phyloP scores from a whole-genome alignment of 768 basidiomycete genomes.

The Tulasnella calospora region DNA sequence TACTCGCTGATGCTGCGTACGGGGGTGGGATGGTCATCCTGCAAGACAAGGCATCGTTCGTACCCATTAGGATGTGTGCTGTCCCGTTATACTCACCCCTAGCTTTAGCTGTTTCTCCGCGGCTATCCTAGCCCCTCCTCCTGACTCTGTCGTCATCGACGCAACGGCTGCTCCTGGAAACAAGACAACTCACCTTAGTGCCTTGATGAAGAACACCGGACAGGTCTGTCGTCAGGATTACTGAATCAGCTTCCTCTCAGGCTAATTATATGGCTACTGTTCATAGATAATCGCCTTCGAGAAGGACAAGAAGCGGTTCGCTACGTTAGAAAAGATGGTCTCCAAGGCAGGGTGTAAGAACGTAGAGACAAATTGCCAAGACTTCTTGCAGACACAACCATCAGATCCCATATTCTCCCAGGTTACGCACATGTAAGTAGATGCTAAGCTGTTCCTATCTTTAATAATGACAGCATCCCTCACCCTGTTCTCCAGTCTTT shows the following conservation, averaged over 20 bases:
- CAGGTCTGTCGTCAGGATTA: conserved; percentile 48
- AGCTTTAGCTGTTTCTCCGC: conserved; percentile 72
- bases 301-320: conserved; percentile 72
- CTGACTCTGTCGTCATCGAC: conserved; percentile 65
- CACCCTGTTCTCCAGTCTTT: conserved; percentile 49
- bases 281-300: conserved; percentile 76
- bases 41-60: conserved; percentile 86
- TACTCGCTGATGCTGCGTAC: conserved; percentile 71
- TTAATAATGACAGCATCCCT: background rate
- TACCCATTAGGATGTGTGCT: background rate
- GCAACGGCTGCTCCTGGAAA: conserved; percentile 97
- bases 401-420: conserved; percentile 52
- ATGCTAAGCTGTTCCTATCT: background rate
- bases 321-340: conserved; percentile 81
- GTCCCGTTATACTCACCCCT: background rate
- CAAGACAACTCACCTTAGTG: conserved; percentile 91
- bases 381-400: conserved; percentile 81
- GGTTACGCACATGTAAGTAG: conserved; percentile 81
- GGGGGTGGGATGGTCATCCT: conserved; percentile 77
- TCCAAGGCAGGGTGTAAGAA: conserved; percentile 79
- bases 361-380: conserved; percentile 64
- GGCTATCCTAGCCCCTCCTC: conserved; percentile 70
- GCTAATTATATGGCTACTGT: background rate
- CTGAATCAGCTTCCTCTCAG: background rate
- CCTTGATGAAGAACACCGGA: conserved; percentile 77